phyloP scores from a whole-genome alignment of 2,329 filamentous ascomycete species.

The Fusarium subtropicale region DNA sequence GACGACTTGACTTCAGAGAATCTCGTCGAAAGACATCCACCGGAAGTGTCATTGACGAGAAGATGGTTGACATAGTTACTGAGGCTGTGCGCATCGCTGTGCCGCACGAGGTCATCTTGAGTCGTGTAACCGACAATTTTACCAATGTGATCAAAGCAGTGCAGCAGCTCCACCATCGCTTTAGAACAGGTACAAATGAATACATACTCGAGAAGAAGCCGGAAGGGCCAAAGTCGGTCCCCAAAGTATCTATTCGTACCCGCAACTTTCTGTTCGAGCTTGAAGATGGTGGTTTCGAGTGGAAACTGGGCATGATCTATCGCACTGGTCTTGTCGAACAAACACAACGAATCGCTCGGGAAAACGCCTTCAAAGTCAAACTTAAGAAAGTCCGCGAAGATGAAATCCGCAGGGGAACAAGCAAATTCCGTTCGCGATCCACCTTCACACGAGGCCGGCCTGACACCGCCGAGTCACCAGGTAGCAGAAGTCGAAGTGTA shows the following conservation, averaged over 20 bases:
- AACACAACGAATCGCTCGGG: slow-evolving; percentile 86
- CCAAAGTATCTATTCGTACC: slow-evolving; percentile 84
- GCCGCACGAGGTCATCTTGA: slow-evolving; percentile 90
- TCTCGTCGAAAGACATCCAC: slow-evolving; percentile 74
- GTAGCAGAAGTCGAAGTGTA: slow-evolving; percentile 66
- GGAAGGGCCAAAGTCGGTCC: slow-evolving; percentile 86
- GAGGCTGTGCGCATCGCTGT: slow-evolving; percentile 90
- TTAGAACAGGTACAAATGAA: slow-evolving; percentile 86
- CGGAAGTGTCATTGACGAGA: slow-evolving; percentile 74
- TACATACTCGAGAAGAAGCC: slow-evolving; percentile 89
- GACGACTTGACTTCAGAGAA: slow-evolving; percentile 84
- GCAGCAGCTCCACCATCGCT: slow-evolving; percentile 92
- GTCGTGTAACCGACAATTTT: slow-evolving; percentile 93
- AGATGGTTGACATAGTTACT: slow-evolving; percentile 82
- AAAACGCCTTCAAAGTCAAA: slow-evolving; percentile 91
- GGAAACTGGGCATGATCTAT: slow-evolving; percentile 96
- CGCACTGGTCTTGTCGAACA: slow-evolving; percentile 89
- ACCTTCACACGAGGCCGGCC: slow-evolving; percentile 55
- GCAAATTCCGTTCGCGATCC: slow-evolving; percentile 67
- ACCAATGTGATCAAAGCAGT: slow-evolving; percentile 88
- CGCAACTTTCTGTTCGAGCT: slow-evolving; percentile 89
- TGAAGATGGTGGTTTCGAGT: slow-evolving; percentile 96
- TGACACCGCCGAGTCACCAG: slow-evolving; percentile 50
- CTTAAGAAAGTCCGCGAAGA: slow-evolving; percentile 84
- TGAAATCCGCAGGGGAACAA: slow-evolving; percentile 65